Base-by-base conservation (phyloP, 306 rosid genomes). In the Mucuna pruriens region DNA sequence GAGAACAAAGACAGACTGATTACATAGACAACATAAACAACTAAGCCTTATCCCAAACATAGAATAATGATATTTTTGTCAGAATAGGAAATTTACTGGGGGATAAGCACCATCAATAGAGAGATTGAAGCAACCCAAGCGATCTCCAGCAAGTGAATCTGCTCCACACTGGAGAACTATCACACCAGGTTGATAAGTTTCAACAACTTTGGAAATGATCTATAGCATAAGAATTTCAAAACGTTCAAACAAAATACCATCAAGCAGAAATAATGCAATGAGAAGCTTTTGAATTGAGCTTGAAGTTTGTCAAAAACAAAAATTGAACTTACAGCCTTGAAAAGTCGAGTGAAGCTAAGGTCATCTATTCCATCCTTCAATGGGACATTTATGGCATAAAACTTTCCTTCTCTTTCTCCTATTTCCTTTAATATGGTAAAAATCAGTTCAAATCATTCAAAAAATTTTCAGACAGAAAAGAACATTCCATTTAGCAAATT, bases 131-230 rank as follows among this genome's bases (percentile, higher is more conserved):
- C 99, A 95, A 85, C 99, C 99, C 88, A 95, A 86, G 84, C 99
- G 98, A 79, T 95, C 99, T 70, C 98, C 98, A 78, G 99, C 98
- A 79, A 95, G 94, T 0, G 99, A 95, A 89, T 95, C 99, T 34
- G 99, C 99, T 85, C 99, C 99, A 85, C 99, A 95, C 77, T 95
- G 99, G 75, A 95, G 99, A 88, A 95, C 98, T 86, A 95, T 91
- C 29, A 63, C 98, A 52, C 99, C 98, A 33, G 99, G 99, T 81
- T 66, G 92, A 86, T 95, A 95, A 80, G 88, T 95, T 90, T 93
- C 99, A 83, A 95, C 93, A 65, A 95, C 99, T 95, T 93, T 93
- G 77, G 99, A 90, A 74, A 95, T 91, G 84, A 95, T 90, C 99
- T 95, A 82, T 85, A 78, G 58, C 48, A 83, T 57, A 74, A 8